A percentile compares a stretch with the other conserved stretches of the same genome.
Conservation (phyloP, 2,329 filamentous ascomycete species). For the Ceratocystis cacaofunesta region DNA sequence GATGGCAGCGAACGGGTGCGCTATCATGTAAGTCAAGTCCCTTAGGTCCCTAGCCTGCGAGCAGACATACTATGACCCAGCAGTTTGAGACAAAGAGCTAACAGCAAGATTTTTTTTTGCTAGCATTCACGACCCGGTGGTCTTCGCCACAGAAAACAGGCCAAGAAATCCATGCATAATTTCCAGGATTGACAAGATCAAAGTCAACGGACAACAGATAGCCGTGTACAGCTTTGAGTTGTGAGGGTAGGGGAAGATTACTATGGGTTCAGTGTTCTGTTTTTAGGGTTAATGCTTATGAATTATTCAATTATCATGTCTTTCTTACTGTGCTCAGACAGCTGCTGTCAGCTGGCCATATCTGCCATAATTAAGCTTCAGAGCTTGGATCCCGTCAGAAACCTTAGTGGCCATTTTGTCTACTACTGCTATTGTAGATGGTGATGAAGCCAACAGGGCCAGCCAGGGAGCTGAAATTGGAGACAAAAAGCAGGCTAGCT, state of each 20-base stretch:
- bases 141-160: background rate
- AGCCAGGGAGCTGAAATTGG: background rate
- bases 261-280: background rate
- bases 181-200: background rate
- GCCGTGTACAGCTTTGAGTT: background rate
- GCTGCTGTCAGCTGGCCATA: background rate
- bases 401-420: background rate
- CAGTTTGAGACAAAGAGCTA: background rate
- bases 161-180: background rate
- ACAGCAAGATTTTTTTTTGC: background rate
- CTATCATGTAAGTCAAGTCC: slow-evolving; percentile 11
- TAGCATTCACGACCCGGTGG: slow-evolving; percentile 9
- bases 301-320: no score
- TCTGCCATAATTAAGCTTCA: slow-evolving; percentile 2
- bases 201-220: no score
- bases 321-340: background rate
- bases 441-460: background rate
- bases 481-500: background rate
- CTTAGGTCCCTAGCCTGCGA: no score
- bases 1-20: slow-evolving; percentile 13
- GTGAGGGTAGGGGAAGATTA: background rate
- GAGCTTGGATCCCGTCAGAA: background rate
- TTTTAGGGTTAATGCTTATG: background rate
- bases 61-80: no score
- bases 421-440: background rate